Percentiles rank a stretch among this genome's conserved stretches.
phyloP scores from a whole-genome alignment of 2,329 filamentous ascomycete species.

The Clarireedia hainanense region DNA sequence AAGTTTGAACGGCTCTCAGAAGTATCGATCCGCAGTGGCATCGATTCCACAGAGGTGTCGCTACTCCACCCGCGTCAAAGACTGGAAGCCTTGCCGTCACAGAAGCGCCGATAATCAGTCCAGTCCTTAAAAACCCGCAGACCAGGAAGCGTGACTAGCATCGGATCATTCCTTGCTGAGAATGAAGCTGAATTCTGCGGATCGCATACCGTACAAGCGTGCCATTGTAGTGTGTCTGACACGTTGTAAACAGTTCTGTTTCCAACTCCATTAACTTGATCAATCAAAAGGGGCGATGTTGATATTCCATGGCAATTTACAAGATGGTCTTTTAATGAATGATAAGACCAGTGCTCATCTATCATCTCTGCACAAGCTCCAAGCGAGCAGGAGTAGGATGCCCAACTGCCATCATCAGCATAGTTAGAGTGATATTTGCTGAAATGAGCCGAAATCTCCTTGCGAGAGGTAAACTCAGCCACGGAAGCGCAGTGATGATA shows the following conservation, averaged over 20 bases:
- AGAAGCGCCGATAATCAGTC: neutral
- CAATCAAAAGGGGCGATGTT: no score
- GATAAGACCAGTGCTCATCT: neutral
- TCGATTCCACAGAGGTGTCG: no score
- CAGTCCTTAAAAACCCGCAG: neutral
- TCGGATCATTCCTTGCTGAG: neutral
- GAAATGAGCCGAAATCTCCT: constrained; percentile 9
- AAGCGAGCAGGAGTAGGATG: neutral
- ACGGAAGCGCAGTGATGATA: constrained; percentile 2
- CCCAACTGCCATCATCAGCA: neutral
- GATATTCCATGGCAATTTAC: neutral
- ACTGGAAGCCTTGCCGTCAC: no score
- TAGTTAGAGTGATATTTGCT: neutral
- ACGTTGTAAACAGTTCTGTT: no score
- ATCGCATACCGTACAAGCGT: neutral
- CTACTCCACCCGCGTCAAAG: no score
- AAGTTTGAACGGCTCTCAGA: no score
- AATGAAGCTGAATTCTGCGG: neutral
- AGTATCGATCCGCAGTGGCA: no score
- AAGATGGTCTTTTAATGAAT: neutral
- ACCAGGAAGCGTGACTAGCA: neutral
- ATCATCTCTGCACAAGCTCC: neutral
- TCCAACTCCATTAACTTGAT: neutral
- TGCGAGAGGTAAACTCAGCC: neutral
- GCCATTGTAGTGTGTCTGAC: neutral